These are phyloP conservation scores for Quercus dentata DNA, from an alignment of 306 rosid species.

Conservation along the genomic window DNA sequence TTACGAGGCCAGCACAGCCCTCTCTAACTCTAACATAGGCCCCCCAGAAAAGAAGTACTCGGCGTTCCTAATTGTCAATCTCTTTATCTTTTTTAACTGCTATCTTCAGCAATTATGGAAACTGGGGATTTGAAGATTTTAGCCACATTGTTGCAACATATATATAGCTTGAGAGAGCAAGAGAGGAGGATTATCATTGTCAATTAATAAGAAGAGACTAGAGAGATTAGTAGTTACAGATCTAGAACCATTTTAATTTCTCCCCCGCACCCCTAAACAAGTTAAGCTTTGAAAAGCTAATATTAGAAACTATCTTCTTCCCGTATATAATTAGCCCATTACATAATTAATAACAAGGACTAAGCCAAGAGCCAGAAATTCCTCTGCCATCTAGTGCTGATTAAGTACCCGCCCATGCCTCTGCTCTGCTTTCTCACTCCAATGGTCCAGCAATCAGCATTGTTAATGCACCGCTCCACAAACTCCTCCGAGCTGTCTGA, in stretches of 20 bases:
- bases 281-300: conserved; percentile 24
- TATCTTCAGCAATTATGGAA: no score
- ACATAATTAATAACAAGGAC: conserved; percentile 5
- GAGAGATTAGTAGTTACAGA: conserved; percentile 43
- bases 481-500: conserved; percentile 59
- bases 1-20: no score
- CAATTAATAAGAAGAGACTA: neutral
- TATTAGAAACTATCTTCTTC: conserved; percentile 16
- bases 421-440: conserved; percentile 95
- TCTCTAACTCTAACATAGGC: no score
- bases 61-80: no score
- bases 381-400: conserved; percentile 97
- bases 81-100: no score
- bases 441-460: conserved; percentile 82
- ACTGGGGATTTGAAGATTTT: neutral
- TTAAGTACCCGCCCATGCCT: conserved; percentile 73
- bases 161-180: neutral
- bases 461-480: conserved; percentile 77
- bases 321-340: conserved; percentile 5
- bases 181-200: neutral
- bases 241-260: neutral
- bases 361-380: conserved; percentile 96
- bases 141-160: neutral
- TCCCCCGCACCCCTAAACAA: no score
- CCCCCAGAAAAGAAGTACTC: no score